Base-by-base conservation (phyloP, 2,329 filamentous ascomycete species). In the Talaromyces sp. region DNA sequence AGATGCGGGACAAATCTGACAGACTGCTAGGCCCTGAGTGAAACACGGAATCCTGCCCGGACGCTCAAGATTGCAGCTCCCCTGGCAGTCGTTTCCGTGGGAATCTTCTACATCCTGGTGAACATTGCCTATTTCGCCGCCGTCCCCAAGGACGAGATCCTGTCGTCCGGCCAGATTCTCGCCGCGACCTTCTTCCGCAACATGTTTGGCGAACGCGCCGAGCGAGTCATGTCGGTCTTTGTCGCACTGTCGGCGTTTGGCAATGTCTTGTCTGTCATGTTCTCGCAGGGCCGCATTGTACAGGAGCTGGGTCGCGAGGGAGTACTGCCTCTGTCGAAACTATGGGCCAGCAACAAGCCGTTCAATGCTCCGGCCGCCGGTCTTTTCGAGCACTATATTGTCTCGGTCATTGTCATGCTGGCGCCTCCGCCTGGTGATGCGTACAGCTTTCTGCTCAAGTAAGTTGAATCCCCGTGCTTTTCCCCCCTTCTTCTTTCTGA, bases 331-430 rank as follows among this genome's bases (percentile, higher is more conserved):
- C 88, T 82, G 60, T 86, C 85, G 63, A 79, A 80, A 2, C 84
- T 91, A 70, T 90, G 86, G 85, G 88, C 88, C 0, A 89, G 86
- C 3, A 88, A 87, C 68, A 85, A 83, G 73, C 89, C 88, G 0
- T 88, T 87, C 64, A 85, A 87, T 61, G 82, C 88, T 0, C 88
- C 88, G 0, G 81, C 85, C n/a, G 78, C 85, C 6, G 75, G 75
- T 10, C 68, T 79, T 9, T 84, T 89, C 66, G 79, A 89, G 23
- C 87, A 90, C 71, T 90, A 85, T 82, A 68, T 87, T 16, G 81
- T 89, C 2, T 88, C 86, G 0, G 78, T 88, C 61, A 81, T 90
- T 52, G 81, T 90, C 12, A 81, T 91, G 34, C 72, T 89, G 3
- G 87, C 86, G 0, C 87, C 87, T 1, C 88, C 88, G 0, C 83